A percentile compares a stretch with the other conserved stretches of the same genome.
Evolutionary conservation across 2,329 filamentous ascomycete genomes (phyloP).

Genomic region (Cryphonectria nitschkei): DNA sequence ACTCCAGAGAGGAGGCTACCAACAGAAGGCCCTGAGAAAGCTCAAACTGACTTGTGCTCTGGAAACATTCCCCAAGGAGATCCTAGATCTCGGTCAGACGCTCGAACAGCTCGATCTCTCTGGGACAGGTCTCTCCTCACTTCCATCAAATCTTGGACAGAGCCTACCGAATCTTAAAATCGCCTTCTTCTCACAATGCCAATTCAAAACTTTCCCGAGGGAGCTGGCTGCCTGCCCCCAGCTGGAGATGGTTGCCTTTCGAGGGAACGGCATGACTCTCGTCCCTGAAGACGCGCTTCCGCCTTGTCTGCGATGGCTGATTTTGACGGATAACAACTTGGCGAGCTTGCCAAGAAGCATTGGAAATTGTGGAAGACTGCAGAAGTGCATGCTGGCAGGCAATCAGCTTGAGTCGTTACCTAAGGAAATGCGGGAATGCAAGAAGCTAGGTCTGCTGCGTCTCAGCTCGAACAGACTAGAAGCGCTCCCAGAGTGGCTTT

Average conservation of each 20-base stretch:
- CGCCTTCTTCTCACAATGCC: conserved; percentile 51
- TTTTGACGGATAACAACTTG: conserved; percentile 51
- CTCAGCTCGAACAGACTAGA: conserved; percentile 47
- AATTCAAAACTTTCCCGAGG: conserved; percentile 47
- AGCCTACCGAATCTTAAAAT: conserved; percentile 49
- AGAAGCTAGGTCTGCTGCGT: conserved; percentile 47
- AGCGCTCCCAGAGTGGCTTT: conserved; percentile 47
- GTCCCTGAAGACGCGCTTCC: conserved; percentile 49
- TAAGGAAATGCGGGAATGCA: conserved; percentile 47
- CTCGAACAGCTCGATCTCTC: conserved; percentile 55
- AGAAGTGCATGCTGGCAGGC: conserved; percentile 55
- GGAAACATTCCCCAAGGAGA: conserved; percentile 43
- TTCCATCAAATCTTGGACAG: conserved; percentile 44
- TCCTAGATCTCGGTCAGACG: conserved; percentile 45
- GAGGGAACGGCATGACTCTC: conserved; percentile 47
- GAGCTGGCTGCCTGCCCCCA: conserved; percentile 46
- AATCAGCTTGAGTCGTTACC: conserved; percentile 47
- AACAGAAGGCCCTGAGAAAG: conserved; percentile 35
- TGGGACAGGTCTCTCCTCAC: conserved; percentile 44
- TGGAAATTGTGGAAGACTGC: conserved; percentile 45
- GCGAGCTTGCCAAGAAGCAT: conserved; percentile 45
- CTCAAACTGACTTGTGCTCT: conserved; percentile 43
- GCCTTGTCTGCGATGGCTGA: conserved; percentile 49
- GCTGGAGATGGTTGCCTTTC: conserved; percentile 55
- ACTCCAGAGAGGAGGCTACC: conserved; percentile 40